Evolutionary conservation across 306 rosid genomes (phyloP).

Genomic region (Cicer cuneatum): DNA sequence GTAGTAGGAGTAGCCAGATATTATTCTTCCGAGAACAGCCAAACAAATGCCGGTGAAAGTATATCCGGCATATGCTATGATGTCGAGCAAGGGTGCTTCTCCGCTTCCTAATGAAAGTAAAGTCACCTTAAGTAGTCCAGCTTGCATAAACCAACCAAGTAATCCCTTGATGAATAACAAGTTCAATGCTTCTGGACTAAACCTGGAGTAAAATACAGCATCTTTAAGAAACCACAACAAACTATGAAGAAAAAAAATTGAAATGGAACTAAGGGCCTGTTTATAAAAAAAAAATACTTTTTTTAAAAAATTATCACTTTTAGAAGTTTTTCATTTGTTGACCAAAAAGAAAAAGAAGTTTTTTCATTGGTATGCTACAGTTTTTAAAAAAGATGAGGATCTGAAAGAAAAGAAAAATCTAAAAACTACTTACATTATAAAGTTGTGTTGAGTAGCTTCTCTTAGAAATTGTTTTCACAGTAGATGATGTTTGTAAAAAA

Average conservation of each 20-base stretch:
- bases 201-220: constrained; percentile 56
- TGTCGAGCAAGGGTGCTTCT: constrained; percentile 85
- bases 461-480: no score
- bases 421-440: no score
- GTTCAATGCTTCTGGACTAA: constrained; percentile 92
- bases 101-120: constrained; percentile 82
- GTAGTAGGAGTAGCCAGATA: constrained; percentile 73
- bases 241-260: not conserved
- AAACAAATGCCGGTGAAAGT: constrained; percentile 83
- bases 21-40: constrained; percentile 76
- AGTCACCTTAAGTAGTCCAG: constrained; percentile 67
- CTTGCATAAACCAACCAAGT: constrained; percentile 94
- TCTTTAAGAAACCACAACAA: constrained; percentile 31
- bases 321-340: no score
- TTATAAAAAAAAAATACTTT: no score
- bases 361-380: not conserved
- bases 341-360: not conserved
- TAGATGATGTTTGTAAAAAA: no score
- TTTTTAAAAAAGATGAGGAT: no score
- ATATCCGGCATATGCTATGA: constrained; percentile 86
- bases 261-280: not conserved
- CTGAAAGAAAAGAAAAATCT: no score
- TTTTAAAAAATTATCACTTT: no score
- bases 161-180: constrained; percentile 94
- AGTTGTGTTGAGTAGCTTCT: no score